A percentile compares a stretch with the other conserved stretches of the same genome.
Conservation (phyloP, 257 asterid genomes). For the Anisodus tanguticus region DNA sequence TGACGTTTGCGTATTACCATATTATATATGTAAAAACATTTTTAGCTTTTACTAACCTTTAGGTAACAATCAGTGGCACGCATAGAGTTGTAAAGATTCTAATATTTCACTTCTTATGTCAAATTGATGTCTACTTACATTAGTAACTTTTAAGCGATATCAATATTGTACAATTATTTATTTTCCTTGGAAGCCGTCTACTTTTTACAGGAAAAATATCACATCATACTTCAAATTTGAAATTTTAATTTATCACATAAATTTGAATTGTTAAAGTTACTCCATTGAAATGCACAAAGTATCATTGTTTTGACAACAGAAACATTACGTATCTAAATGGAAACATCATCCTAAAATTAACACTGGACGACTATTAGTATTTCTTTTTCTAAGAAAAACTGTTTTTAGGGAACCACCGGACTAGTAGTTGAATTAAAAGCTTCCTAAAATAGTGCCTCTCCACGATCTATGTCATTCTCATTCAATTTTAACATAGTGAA, state of each 20-base stretch:
- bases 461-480: neutral
- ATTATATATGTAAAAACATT: no score
- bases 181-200: no score
- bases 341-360: neutral
- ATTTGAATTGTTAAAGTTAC: neutral
- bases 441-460: neutral
- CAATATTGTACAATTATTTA: no score
- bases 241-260: neutral
- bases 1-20: no score
- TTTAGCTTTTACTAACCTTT: no score
- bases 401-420: neutral
- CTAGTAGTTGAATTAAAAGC: neutral
- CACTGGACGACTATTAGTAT: neutral
- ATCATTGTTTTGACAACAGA: neutral
- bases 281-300: neutral
- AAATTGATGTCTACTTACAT: no score
- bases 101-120: no score
- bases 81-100: no score
- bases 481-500: neutral
- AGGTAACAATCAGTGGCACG: no score
- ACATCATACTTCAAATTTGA: neutral
- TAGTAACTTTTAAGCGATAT: no score
- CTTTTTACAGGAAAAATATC: neutral
- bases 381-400: neutral
- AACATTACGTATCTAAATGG: neutral